Evolutionary conservation across 148 eudicot genomes (phyloP).

Genomic region (Chenopodium berlandieri): DNA sequence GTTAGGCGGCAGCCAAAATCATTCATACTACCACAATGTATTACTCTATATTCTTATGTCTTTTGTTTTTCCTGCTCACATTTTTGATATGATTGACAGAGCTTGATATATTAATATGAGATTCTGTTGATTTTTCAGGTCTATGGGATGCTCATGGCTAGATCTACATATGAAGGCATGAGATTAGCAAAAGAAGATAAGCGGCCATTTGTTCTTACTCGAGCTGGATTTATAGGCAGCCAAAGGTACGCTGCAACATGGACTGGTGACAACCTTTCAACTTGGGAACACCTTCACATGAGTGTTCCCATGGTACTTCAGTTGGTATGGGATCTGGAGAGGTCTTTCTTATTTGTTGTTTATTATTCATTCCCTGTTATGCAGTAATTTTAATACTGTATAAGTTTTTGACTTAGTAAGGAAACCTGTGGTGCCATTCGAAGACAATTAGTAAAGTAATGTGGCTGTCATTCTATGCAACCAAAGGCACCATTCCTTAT

Average conservation of each 20-base stretch:
- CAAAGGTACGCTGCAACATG: conserved; percentile 99
- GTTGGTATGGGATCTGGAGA: conserved; percentile 53
- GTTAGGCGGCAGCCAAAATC: conserved; percentile 86
- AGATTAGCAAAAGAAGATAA: conserved; percentile 57
- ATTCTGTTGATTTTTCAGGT: conserved; percentile 46
- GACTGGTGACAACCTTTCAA: conserved; percentile 99
- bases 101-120: neutral
- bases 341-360: neutral
- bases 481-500: neutral
- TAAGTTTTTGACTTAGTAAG: neutral
- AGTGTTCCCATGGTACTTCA: conserved; percentile 94
- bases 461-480: neutral
- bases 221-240: conserved; percentile 97
- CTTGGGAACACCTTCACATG: conserved; percentile 99
- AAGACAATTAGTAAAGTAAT: neutral
- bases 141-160: conserved; percentile 97
- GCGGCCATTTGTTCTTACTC: conserved; percentile 94
- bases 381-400: neutral
- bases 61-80: conserved; percentile 13
- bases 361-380: conserved; percentile 6
- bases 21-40: conserved; percentile 93
- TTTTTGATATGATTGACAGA: conserved; percentile 7
- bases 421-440: neutral
- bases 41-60: neutral
- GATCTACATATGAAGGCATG: conserved; percentile 97